A percentile compares a stretch with the other conserved stretches of the same genome.
Conservation (phyloP, 371 early-diverging fungal species). For the Actinomucor elegans region DNA sequence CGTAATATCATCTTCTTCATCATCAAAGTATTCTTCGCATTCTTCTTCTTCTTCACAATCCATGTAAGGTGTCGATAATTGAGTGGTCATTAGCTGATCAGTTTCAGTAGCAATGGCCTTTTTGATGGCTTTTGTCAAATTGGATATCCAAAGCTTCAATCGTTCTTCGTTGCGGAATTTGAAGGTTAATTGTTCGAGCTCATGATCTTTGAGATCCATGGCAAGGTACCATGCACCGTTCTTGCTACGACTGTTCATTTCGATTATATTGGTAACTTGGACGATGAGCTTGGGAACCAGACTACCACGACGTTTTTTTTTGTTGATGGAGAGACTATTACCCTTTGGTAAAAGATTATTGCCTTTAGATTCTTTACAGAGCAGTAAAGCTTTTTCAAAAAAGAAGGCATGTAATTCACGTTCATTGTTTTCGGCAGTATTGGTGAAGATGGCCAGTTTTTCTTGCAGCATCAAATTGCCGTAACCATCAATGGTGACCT, state of each 20-base stretch:
- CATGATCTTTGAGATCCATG: conserved; percentile 74
- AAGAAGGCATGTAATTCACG: conserved; percentile 80
- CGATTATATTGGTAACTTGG: conserved; percentile 17
- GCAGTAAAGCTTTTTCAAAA: conserved; percentile 86
- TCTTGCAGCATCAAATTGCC: conserved; percentile 85
- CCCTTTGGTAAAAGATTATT: conserved; percentile 53
- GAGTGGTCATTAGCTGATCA: background rate
- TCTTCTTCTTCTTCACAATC: conserved; percentile 18
- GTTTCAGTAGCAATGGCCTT: conserved; percentile 18
- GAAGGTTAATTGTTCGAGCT: conserved; percentile 80
- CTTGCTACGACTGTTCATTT: conserved; percentile 1
- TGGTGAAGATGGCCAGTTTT: conserved; percentile 74
- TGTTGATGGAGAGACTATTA: conserved; percentile 39
- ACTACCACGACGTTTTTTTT: conserved; percentile 50
- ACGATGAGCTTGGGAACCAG: conserved; percentile 63
- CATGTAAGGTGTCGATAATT: background rate
- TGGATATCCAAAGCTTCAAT: conserved; percentile 81
- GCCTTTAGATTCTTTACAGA: conserved; percentile 59
- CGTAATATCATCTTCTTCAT: conserved; percentile 28
- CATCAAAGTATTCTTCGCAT: conserved; percentile 41
- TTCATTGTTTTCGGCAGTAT: conserved; percentile 53
- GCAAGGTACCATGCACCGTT: conserved; percentile 54
- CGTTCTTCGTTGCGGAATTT: conserved; percentile 91
- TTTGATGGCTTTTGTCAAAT: conserved; percentile 57
- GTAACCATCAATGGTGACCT: conserved; percentile 53